Percentiles rank a stretch among this genome's conserved stretches.
Evolutionary conservation across 2,329 filamentous ascomycete species (phyloP).

Genomic region (Cytospora schulzeri): DNA sequence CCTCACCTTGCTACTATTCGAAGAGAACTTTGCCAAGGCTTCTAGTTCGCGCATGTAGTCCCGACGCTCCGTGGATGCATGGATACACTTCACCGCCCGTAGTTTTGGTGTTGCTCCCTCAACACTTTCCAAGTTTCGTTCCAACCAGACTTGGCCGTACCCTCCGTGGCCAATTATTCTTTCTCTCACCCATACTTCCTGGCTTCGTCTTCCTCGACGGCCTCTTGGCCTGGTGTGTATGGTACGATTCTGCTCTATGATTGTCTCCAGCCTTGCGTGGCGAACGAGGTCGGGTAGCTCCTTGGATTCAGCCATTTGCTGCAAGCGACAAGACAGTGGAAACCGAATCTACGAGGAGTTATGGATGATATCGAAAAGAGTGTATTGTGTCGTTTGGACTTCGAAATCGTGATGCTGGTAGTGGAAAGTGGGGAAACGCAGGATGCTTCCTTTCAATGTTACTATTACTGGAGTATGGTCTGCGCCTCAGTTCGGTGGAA

Average conservation of each 20-base stretch:
- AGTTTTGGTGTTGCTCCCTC: background rate
- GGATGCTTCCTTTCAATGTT: too few species aligned
- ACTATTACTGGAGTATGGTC: too few species aligned
- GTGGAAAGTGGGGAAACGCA: too few species aligned
- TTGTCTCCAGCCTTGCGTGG: background rate
- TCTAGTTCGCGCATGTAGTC: background rate
- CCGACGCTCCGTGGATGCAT: background rate
- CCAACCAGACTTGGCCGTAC: background rate
- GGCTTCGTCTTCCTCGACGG: background rate
- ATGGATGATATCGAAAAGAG: background rate
- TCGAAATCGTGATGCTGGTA: background rate
- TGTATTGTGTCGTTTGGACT: background rate
- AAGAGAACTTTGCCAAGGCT: background rate
- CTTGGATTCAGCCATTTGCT: background rate
- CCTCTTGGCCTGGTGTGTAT: background rate
- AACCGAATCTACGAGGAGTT: background rate
- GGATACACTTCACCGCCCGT: slow-evolving; percentile 6
- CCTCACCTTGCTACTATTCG: background rate
- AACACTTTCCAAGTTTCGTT: background rate
- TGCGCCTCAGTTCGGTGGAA: too few species aligned
- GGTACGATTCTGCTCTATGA: background rate
- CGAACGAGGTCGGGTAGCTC: slow-evolving; percentile 4
- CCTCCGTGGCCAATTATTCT: background rate
- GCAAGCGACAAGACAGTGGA: background rate
- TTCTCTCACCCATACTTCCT: background rate